Evolutionary conservation across 108 stramenopile genomes (phyloP), one percentile per base, ranked within the genome.

Genomic region (Phaeodactylum tricornutum): DNA sequence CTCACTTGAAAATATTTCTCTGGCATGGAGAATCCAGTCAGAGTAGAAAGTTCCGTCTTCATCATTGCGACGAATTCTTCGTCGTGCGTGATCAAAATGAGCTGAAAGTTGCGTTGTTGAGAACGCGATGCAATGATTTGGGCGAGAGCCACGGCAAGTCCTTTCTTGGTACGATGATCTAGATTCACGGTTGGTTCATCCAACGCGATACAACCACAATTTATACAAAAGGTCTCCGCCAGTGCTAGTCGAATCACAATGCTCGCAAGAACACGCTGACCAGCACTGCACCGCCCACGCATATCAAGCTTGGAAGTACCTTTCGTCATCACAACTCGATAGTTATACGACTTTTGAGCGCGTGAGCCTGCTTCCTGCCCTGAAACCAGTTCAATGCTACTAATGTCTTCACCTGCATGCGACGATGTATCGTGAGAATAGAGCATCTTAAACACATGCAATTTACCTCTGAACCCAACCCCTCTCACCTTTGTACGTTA

Each of bases 191-290:
- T 96, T 17, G 96, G 96, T 54, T 98, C 98, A 49, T 99, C 98
- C 22, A 99, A 62, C 0, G 95, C 90, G 30, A 99, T 75, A 39
- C 95, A 84, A 29, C 97, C 97, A 55, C 93, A 96, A 49, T 92
- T 83, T 39, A 97, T 59, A 66, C 96, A 93, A 56, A 99, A 98
- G 5, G 96, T 95, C 66, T 98, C 94, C 5, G 97, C 97, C 30
- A 99, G 69, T n/a, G 98, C 98, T 42, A 99, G 70, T 17, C 98
- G 89, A 60, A 99, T 99, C 30, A 99, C 96, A 42, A 99, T 94
- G 45, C 85, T 21, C 19, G 96, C 96, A 35, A 96, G 59, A 0
- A 96, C 92, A 4, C 88, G 76, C 66, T 96, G 95, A 5, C 95
- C 95, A 14, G 95, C 95, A 62, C 76, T 78, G 72, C 98, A 99